Base-by-base conservation (phyloP, 2,329 filamentous ascomycete genomes). In the Aspergillus uvarum region DNA sequence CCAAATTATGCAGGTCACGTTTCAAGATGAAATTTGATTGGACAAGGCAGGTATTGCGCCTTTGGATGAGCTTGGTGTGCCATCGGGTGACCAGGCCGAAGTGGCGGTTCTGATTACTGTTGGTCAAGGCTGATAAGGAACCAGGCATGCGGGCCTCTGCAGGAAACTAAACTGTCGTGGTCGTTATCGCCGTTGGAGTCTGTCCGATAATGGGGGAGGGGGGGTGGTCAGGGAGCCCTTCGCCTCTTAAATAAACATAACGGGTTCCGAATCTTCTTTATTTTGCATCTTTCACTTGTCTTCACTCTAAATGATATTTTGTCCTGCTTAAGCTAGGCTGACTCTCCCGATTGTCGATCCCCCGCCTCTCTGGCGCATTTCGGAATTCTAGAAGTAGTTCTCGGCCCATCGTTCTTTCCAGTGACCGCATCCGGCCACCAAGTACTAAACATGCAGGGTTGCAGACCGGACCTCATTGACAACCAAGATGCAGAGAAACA, bases 401-500 rank as follows among this genome's bases (percentile, higher is more conserved):
- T 12, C 12, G 32, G 32, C 32, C 52, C 42, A 8, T 54, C 38
- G 52, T 31, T 35, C 14, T 35, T 19, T 29, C 31, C 26, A 31
- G 32, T 48, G 12, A 19, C 53, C 42, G 24, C 24, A 47, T 26
- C 53, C 53, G 42, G 22, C n/a, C 26, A 24, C n/a, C 5, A 35
- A 16, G 19, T 42, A 31, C 16, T 21, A 22, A 32, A 48, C 44
- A 61, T 63, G 61, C 53, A 61, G 59, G 54, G 50, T 51, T 38
- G 57, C 19, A 44, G 19, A 21, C 29, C 52, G 24, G 19, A 8
- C 7, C 12, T 32, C 19, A 16, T 10, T 47, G 31, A 32, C 19
- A 51, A 31, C 57, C 64, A 61, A 59, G 66, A 72, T 70, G 69
- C 67, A 68, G 72, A 73, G 70, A 73, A 73, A 26, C 60, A 69